Evolutionary conservation across 805 yeast species (phyloP), one percentile per base, ranked within the genome.

Genomic region (Lachancea fermentati): DNA sequence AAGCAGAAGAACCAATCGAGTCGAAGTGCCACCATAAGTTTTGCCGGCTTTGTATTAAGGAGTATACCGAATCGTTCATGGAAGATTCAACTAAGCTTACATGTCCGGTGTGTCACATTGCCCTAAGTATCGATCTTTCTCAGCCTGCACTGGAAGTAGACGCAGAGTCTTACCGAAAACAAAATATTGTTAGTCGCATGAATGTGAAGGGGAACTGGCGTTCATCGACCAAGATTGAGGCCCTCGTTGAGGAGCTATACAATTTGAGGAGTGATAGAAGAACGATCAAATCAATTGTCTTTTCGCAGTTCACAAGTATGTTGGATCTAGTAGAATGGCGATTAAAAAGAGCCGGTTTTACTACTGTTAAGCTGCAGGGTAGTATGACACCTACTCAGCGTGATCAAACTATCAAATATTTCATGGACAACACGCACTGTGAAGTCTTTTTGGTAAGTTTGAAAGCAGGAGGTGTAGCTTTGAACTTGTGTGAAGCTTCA

Each of bases 391-490:
- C 99, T 1, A 76, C 79, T 13, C 98, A 93, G 58, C 75, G 99
- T 59, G 97, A 89, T 51, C 84, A 82, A 47, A 85, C 95, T 16
- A 93, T 93, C 60, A 75, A 80, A 52, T 79, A 87, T 59, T 93
- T 93, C 53, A 86, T 93, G 96, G 89, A 85, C 37, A 91, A 85
- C 45, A 84, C 96, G 0, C 75, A 75, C 32, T 96, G 91, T 30
- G 98, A 93, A 61, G 95, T 93, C 6, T 93, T 93, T 57, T 65
- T 93, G 47, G 98, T 93, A 6, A 87, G 96, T 26, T 72, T 93
- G 53, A 93, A 93, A 58, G 99, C 99, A 0, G 99, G 99, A 50
- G 99, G 99, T 66, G 98, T 93, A 32, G 98, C 98, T 0, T 71
- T 93, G 49, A 93, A 93, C 59, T 70, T 93, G 48, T 91, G 96